Evolutionary conservation across 1,284 basidiomycete species (phyloP).

Genomic region (Ustilago bromivora): DNA sequence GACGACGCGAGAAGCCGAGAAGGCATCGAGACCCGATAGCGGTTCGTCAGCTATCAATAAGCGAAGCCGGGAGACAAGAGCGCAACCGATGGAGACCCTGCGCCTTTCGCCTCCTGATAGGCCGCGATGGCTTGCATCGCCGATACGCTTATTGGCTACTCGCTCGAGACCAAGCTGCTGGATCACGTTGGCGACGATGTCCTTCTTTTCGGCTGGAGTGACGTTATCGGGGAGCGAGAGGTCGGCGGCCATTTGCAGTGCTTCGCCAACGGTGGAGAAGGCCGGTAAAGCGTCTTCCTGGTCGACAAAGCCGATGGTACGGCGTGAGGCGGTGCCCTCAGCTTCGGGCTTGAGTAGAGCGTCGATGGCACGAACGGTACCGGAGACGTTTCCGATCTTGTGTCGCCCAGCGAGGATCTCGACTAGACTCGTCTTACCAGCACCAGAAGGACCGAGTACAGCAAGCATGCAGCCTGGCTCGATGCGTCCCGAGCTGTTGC

Average conservation of each 20-base stretch:
- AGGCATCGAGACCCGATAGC: constrained; percentile 56
- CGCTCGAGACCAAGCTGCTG: constrained; percentile 48
- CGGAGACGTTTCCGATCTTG: constrained; percentile 48
- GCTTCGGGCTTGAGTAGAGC: constrained; percentile 4
- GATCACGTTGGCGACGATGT: constrained; percentile 41
- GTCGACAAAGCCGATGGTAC: constrained; percentile 55
- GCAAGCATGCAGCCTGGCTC: constrained; percentile 55
- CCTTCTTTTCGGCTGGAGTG: constrained; percentile 26
- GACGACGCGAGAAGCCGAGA: constrained; percentile 54
- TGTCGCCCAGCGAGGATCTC: constrained; percentile 58
- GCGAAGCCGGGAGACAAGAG: constrained; percentile 53
- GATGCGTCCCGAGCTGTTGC: constrained; percentile 42
- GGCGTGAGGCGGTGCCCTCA: constrained; percentile 2
- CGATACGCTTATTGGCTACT: constrained; percentile 52
- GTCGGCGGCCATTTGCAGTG: constrained; percentile 55
- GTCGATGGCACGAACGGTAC: constrained; percentile 34
- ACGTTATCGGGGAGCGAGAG: constrained; percentile 57
- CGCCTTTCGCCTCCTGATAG: constrained; percentile 60
- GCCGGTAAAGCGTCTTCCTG: constrained; percentile 59
- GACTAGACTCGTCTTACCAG: constrained; percentile 61
- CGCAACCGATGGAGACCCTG: constrained; percentile 56
- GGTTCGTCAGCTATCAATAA: constrained; percentile 59
- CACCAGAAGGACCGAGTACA: constrained; percentile 58
- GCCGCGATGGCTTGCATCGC: constrained; percentile 51
- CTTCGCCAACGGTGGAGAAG: constrained; percentile 58